These are phyloP conservation scores for Heteromeles arbutifolia DNA, from an alignment of 306 rosid species.

Conservation along the genomic window DNA sequence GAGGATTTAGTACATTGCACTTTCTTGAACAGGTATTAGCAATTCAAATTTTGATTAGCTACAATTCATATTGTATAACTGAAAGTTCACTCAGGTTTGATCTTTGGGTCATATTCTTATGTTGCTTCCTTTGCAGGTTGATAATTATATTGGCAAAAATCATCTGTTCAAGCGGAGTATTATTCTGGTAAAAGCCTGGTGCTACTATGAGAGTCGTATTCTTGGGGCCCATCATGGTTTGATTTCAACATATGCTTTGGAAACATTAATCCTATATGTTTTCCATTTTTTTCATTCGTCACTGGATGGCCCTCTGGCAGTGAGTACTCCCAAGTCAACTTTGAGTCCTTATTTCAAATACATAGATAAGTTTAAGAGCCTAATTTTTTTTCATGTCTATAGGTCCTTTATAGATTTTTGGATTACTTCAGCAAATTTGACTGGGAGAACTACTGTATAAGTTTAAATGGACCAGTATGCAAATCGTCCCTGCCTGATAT, in stretches of 20 bases:
- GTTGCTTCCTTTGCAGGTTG: constrained; percentile 43
- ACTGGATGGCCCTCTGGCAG: constrained; percentile 68
- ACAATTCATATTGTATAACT: neutral
- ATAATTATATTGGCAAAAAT: constrained; percentile 62
- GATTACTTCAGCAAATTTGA: constrained; percentile 86
- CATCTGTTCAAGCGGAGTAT: constrained; percentile 85
- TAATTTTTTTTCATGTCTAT: constrained; percentile 8
- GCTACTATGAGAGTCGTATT: constrained; percentile 87
- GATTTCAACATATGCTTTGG: constrained; percentile 90
- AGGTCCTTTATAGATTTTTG: constrained; percentile 83
- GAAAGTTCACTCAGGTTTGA: constrained; percentile 13
- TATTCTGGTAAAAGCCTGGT: constrained; percentile 82
- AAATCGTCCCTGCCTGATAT: constrained; percentile 61
- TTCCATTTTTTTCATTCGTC: constrained; percentile 67
- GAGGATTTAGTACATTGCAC: constrained; percentile 80
- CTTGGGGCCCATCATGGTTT: constrained; percentile 90
- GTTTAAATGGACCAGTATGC: constrained; percentile 79
- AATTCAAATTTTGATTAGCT: neutral
- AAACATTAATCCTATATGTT: constrained; percentile 72
- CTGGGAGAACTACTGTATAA: constrained; percentile 77
- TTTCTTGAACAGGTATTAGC: constrained; percentile 82
- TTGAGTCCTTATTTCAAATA: neutral
- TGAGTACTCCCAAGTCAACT: constrained; percentile 34
- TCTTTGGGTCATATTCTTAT: neutral
- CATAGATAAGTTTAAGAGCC: neutral